phyloP scores from a whole-genome alignment of 1,284 basidiomycete species.

The Grifola frondosa region DNA sequence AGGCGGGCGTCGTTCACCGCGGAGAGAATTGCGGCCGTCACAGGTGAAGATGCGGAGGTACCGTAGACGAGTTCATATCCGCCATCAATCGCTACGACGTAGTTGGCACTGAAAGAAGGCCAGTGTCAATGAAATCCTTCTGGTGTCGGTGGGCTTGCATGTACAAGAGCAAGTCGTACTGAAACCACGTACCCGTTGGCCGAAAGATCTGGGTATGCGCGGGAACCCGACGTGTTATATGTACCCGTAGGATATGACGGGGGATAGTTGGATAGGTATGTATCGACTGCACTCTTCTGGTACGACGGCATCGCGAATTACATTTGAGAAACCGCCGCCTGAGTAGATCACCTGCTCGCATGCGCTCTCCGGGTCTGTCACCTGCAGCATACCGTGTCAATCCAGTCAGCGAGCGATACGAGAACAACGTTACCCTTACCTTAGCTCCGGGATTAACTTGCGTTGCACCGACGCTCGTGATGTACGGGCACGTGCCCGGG shows the following conservation, averaged over 20 bases:
- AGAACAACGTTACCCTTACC: slow-evolving; percentile 16
- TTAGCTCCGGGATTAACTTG: slow-evolving; percentile 52
- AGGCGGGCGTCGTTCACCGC: slow-evolving; percentile 58
- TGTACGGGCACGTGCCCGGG: slow-evolving; percentile 49
- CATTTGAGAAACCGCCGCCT: slow-evolving; percentile 47
- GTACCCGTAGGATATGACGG: slow-evolving; percentile 36
- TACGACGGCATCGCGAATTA: slow-evolving; percentile 42
- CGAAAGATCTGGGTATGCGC: slow-evolving; percentile 49
- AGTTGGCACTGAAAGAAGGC: slow-evolving; percentile 23
- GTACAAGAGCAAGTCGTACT: too few species aligned
- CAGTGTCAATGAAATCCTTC: too few species aligned
- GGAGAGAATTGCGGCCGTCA: slow-evolving; percentile 45
- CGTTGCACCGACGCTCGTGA: slow-evolving; percentile 62
- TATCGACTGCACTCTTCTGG: slow-evolving; percentile 36
- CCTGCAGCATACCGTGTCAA: slow-evolving; percentile 8
- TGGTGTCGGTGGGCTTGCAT: too few species aligned
- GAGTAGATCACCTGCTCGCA: slow-evolving; percentile 36
- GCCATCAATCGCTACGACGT: slow-evolving; percentile 22
- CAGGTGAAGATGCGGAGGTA: slow-evolving; percentile 32
- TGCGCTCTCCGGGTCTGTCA: slow-evolving; percentile 52
- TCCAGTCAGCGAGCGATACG: background rate
- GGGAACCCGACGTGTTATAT: slow-evolving; percentile 30
- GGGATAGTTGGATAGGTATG: slow-evolving; percentile 33
- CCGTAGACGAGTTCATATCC: slow-evolving; percentile 28
- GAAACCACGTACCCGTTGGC: slow-evolving; percentile 36